A percentile compares a stretch with the other conserved stretches of the same genome.
Evolutionary conservation across 2,329 filamentous ascomycete genomes (phyloP).

Genomic region (Scytalidium sp.): DNA sequence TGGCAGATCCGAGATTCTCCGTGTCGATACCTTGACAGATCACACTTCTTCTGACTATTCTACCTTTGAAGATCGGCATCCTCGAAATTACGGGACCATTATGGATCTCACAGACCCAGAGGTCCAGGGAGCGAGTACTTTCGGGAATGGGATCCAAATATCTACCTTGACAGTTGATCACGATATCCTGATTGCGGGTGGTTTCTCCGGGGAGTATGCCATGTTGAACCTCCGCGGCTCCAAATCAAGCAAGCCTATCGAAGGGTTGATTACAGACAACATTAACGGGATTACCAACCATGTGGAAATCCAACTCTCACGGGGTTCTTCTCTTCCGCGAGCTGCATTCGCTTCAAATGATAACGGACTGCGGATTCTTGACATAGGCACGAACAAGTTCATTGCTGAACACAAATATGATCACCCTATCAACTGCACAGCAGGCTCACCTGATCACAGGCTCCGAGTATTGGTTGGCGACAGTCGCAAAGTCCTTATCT

Average conservation of each 20-base stretch:
- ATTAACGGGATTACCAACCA: conserved; percentile 63
- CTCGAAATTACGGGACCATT: conserved; percentile 4
- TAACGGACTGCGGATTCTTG: conserved; percentile 53
- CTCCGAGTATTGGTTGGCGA: conserved; percentile 74
- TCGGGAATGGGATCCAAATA: conserved; percentile 22
- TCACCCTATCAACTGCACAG: conserved; percentile 69
- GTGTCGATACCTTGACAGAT: conserved; percentile 45
- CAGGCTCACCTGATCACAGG: conserved; percentile 67
- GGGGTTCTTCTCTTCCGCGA: conserved; percentile 48
- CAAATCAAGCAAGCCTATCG: conserved; percentile 25
- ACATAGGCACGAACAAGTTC: conserved; percentile 57
- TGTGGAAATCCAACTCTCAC: conserved; percentile 52
- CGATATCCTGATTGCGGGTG: conserved; percentile 34
- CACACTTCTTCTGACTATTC: not conserved
- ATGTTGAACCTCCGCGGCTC: conserved; percentile 29
- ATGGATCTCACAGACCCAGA: conserved; percentile 25
- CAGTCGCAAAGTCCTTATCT: conserved; percentile 60
- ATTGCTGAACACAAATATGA: conserved; percentile 52
- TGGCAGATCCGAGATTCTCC: conserved; percentile 43
- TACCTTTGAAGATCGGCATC: not conserved
- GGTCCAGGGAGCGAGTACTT: conserved; percentile 18
- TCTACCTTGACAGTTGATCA: conserved; percentile 29
- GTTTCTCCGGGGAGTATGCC: conserved; percentile 36
- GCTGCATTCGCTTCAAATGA: conserved; percentile 65
- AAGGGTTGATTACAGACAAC: conserved; percentile 44